phyloP scores from a whole-genome alignment of 2,329 filamentous ascomycete species.

The Trichoderma cornu-damae region DNA sequence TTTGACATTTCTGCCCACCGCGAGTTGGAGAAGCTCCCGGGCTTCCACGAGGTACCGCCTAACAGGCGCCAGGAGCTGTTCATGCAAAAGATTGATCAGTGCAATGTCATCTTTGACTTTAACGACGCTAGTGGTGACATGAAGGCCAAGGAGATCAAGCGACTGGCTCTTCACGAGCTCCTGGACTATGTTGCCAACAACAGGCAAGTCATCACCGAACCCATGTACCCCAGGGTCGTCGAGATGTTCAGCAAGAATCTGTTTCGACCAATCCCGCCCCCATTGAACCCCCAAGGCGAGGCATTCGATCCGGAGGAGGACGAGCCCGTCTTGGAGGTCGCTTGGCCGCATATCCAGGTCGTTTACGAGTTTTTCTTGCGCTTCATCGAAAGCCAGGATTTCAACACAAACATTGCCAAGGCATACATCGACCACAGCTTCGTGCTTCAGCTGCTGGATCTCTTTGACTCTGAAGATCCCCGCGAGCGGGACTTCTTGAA shows the following conservation, averaged over 20 bases:
- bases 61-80: conserved; percentile 94
- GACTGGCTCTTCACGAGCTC: conserved; percentile 88
- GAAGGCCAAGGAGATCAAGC: conserved; percentile 99
- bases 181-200: conserved; percentile 99
- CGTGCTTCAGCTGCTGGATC: conserved; percentile 89
- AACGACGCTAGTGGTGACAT: conserved; percentile 97
- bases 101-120: conserved; percentile 99
- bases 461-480: conserved; percentile 97
- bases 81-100: conserved; percentile 99
- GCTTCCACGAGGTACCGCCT: conserved; percentile 95
- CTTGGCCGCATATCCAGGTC: conserved; percentile 98
- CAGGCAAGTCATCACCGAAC: conserved; percentile 94
- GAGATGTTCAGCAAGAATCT: conserved; percentile 99
- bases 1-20: conserved; percentile 97
- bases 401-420: conserved; percentile 99
- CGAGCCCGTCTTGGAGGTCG: conserved; percentile 94
- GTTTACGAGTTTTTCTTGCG: conserved; percentile 99
- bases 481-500: conserved; percentile 96
- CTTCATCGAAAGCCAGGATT: conserved; percentile 99
- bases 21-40: conserved; percentile 93
- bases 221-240: conserved; percentile 97
- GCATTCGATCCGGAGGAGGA: conserved; percentile 98
- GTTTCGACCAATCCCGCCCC: conserved; percentile 93
- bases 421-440: conserved; percentile 98
- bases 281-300: conserved; percentile 95